A percentile compares a stretch with the other conserved stretches of the same genome.
phyloP scores from a whole-genome alignment of 1,284 basidiomycete species.

The Cryptococcus hybrid region DNA sequence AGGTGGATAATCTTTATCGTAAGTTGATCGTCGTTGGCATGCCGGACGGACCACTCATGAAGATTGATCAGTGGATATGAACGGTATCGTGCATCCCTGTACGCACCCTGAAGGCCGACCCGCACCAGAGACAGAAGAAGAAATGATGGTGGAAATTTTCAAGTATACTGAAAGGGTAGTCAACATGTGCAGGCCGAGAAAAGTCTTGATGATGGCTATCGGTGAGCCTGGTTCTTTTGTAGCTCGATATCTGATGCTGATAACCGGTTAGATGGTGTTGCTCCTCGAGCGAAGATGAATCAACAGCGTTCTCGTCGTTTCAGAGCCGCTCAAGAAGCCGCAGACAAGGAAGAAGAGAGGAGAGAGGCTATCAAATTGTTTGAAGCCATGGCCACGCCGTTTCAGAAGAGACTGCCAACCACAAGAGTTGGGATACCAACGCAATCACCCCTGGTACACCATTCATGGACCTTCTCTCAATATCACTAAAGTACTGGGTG shows the following conservation, averaged over 20 bases:
- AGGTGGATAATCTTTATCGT: conserved; percentile 95
- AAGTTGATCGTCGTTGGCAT: conserved; percentile 49
- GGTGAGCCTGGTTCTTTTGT: conserved; percentile 56
- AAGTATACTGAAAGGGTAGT: conserved; percentile 96
- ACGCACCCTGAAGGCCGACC: conserved; percentile 96
- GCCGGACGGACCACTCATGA: background rate
- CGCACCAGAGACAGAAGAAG: conserved; percentile 94
- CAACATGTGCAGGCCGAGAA: conserved; percentile 93
- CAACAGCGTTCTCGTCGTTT: conserved; percentile 97
- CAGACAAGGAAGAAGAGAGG: conserved; percentile 84
- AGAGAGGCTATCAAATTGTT: conserved; percentile 78
- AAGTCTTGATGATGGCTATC: conserved; percentile 97
- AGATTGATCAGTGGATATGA: conserved; percentile 49
- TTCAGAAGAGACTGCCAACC: conserved; percentile 78
- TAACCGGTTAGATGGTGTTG: conserved; percentile 75
- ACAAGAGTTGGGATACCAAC: conserved; percentile 94
- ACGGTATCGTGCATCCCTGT: conserved; percentile 85
- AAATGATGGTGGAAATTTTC: conserved; percentile 99
- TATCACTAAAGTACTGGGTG: conserved; percentile 93
- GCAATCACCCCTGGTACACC: conserved; percentile 97
- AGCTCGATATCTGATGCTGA: background rate
- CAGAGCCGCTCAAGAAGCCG: conserved; percentile 89
- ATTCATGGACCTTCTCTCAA: conserved; percentile 92
- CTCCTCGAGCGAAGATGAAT: conserved; percentile 99
- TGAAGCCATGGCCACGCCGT: conserved; percentile 90